Base-by-base conservation (phyloP, 768 basidiomycete genomes). In the Mrakia gelida region DNA sequence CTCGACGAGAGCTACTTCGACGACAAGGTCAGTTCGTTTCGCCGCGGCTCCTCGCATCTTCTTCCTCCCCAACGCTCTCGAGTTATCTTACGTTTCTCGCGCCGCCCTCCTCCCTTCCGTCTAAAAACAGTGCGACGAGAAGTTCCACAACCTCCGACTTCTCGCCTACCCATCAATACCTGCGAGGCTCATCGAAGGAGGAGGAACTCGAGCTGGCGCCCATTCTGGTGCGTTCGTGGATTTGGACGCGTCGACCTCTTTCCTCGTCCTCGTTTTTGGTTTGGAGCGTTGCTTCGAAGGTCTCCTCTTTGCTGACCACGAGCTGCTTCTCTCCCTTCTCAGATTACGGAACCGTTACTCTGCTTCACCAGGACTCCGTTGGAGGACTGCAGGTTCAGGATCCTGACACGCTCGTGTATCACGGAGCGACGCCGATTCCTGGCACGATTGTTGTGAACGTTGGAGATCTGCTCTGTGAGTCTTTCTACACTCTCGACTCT, bases 321-420 rank as follows among this genome's bases (percentile, higher is more conserved):
- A 68, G 63, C 21, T n/a, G 38, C 34, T 72, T 9, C 26, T 9
- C 54, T 32, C 32, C 21, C 41, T n/a, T 32, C 74, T n/a, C 80
- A 89, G 91, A 93, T 83, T 92, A 92, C 80, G 92, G 92, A 5
- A 91, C 92, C n/a, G 83, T 93, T 80, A 92, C 92, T 0, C 85
- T 93, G 52, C 86, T 93, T 16, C 93, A 93, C 85, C 92, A 93
- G 84, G 92, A 93, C 81, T 86, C 87, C 71, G 90, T 94, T 72
- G 92, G 93, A 16, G 93, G 93, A 7, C 86, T 93, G 49, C 90
- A 94, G 82, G 92, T 93, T 11, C 89, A 91, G 81, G 91, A 93
- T 81, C 92, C 92, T 15, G 90, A 91, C 80, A 93, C 92, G 0
- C 88, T 88, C 26, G 83, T 86, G 28, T 94, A 89, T 83, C 87